Conservation (phyloP, 2,329 filamentous ascomycete genomes). For the Bipolaris oryzae region DNA sequence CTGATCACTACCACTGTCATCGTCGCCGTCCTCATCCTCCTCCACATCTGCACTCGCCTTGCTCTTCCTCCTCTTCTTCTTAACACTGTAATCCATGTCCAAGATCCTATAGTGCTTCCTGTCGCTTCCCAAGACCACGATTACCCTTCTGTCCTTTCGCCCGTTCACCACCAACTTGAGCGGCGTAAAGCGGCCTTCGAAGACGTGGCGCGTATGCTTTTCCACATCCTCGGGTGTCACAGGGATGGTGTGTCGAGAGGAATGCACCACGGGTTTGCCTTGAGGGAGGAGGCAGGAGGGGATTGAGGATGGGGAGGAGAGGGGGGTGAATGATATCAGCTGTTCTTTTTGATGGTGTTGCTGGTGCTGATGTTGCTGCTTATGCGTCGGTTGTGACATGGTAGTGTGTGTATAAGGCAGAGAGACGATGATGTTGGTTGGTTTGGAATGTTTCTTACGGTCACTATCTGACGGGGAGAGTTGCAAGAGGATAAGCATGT, state of each 20-base stretch:
- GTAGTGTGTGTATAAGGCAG: slow-evolving; percentile 28
- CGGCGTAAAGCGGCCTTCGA: slow-evolving; percentile 57
- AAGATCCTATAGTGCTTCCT: slow-evolving; percentile 61
- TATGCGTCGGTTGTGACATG: background rate
- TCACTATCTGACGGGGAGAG: background rate
- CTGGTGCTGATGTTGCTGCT: slow-evolving; percentile 8
- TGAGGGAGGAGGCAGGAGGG: slow-evolving; percentile 9
- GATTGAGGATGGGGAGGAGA: slow-evolving; percentile 7
- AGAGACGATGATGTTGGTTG: slow-evolving; percentile 31
- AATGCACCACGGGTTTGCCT: background rate
- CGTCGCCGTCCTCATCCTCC: slow-evolving; percentile 9
- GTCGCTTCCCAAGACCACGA: slow-evolving; percentile 62
- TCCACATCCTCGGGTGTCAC: slow-evolving; percentile 16
- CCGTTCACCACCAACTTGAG: slow-evolving; percentile 62
- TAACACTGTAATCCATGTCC: slow-evolving; percentile 56
- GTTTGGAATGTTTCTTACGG: background rate
- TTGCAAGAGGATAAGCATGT: slow-evolving; percentile 65
- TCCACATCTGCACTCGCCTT: slow-evolving; percentile 2
- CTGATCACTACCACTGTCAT: slow-evolving; percentile 16
- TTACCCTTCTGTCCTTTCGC: slow-evolving; percentile 57
- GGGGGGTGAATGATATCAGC: slow-evolving; percentile 15
- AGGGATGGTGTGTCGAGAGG: slow-evolving; percentile 1
- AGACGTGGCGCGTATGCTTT: slow-evolving; percentile 53
- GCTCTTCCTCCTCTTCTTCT: slow-evolving; percentile 29
- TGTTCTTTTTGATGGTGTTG: background rate